These are phyloP conservation scores for Dictyostelium purpureum DNA, from an alignment of 78 protist genomes.

Conservation along the genomic window DNA sequence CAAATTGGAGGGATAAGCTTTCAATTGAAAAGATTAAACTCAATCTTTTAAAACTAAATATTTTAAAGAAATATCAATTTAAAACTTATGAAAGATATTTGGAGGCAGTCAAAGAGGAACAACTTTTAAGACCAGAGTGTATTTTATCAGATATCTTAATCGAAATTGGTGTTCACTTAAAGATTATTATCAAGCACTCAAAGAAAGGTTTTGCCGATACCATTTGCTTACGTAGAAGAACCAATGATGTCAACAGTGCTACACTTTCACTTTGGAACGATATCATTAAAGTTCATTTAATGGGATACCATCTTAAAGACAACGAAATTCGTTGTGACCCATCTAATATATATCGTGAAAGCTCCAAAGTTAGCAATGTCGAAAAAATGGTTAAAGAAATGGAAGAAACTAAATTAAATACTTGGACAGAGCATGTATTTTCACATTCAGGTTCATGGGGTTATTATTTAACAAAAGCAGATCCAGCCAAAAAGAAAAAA, in stretches of 20 bases:
- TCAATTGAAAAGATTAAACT: constrained; percentile 30
- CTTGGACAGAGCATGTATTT: constrained; percentile 4
- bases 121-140: not conserved
- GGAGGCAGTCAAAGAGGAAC: not conserved
- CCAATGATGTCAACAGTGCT: constrained; percentile 25
- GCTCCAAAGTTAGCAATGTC: not conserved
- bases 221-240: constrained; percentile 4
- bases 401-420: not conserved
- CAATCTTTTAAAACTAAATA: constrained; percentile 11
- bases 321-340: not conserved
- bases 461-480: not conserved
- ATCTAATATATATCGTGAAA: not conserved
- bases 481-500: not conserved
- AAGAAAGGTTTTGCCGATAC: constrained; percentile 1
- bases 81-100: not conserved
- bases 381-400: constrained; percentile 3
- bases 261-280: constrained; percentile 14
- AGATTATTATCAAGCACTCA: not conserved
- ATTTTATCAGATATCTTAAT: not conserved
- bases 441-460: constrained; percentile 8
- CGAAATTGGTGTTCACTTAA: constrained; percentile 17
- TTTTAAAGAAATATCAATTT: constrained; percentile 8
- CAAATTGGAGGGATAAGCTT: constrained; percentile 61
- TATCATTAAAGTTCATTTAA: constrained; percentile 14
- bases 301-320: not conserved